Evolutionary conservation across 345 rosid genomes (phyloP).

Genomic region (Euclidium syriacum): DNA sequence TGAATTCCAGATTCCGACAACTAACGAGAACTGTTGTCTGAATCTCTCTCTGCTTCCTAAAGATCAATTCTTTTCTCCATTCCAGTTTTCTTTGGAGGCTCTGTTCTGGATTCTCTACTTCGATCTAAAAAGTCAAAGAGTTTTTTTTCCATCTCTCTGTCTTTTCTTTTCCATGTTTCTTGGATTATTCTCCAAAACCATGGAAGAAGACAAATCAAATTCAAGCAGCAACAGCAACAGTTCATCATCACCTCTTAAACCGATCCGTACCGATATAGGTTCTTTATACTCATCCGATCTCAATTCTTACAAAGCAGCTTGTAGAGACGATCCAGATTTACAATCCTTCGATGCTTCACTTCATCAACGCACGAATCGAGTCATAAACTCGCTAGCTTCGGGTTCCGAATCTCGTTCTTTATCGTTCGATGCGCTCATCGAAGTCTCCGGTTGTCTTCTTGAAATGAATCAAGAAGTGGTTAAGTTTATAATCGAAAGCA

Average conservation of each 20-base stretch:
- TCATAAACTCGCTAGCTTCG: conserved; percentile 49
- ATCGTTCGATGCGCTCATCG: conserved; percentile 71
- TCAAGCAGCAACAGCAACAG: conserved; percentile 23
- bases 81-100: neutral
- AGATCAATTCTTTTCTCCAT: neutral
- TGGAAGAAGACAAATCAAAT: conserved; percentile 27
- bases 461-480: conserved; percentile 83
- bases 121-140: neutral
- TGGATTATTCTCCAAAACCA: conserved; percentile 27
- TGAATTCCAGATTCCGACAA: neutral
- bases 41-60: neutral
- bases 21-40: neutral
- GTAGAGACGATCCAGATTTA: conserved; percentile 60
- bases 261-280: conserved; percentile 28
- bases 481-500: conserved; percentile 55
- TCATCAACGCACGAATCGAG: conserved; percentile 56
- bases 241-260: conserved; percentile 3
- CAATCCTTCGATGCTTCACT: conserved; percentile 59
- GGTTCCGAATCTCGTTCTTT: conserved; percentile 48
- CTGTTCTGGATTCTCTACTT: neutral
- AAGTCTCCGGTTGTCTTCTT: conserved; percentile 62
- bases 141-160: neutral
- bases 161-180: conserved; percentile 18
- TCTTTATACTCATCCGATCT: conserved; percentile 45
- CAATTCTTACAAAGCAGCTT: conserved; percentile 64